Conservation (phyloP, 2,329 filamentous ascomycete genomes). For the Simplicillium aogashimaense region DNA sequence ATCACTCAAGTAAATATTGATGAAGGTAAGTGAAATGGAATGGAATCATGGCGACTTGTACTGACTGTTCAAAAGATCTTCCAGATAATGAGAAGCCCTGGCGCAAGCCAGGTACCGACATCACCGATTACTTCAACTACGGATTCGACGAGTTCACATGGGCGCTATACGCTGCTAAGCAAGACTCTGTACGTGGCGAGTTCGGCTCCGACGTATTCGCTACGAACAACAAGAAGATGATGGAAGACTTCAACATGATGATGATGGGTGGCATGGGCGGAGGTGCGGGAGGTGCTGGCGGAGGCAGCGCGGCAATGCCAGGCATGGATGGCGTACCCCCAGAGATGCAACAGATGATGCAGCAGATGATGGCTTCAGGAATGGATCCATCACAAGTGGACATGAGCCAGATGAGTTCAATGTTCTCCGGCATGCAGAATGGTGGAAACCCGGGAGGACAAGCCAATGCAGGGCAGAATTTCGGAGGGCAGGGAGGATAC, state of each 20-base stretch:
- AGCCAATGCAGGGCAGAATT: constrained; percentile 40
- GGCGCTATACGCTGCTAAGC: constrained; percentile 87
- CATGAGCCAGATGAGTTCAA: constrained; percentile 43
- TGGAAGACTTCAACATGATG: constrained; percentile 58
- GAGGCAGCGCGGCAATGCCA: constrained; percentile 27
- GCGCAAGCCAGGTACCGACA: constrained; percentile 87
- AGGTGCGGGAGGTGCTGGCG: constrained; percentile 20
- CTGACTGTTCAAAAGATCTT: constrained; percentile 36
- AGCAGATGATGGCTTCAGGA: constrained; percentile 57
- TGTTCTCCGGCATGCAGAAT: constrained; percentile 50
- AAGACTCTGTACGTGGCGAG: constrained; percentile 67
- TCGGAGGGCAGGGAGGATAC: constrained; percentile 27
- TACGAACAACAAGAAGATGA: constrained; percentile 67
- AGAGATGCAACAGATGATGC: constrained; percentile 61
- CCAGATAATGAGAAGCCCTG: constrained; percentile 84
- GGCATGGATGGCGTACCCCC: constrained; percentile 55
- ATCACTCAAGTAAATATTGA: constrained; percentile 69
- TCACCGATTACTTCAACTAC: constrained; percentile 98
- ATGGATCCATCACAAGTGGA: constrained; percentile 61
- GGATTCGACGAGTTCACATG: constrained; percentile 98
- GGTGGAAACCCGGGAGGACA: constrained; percentile 30
- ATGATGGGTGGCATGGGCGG: constrained; percentile 51
- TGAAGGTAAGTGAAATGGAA: constrained; percentile 32
- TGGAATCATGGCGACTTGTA: neutral
- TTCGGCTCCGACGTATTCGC: constrained; percentile 58